Evolutionary conservation across 495 filamentous ascomycete species (phyloP).

Genomic region (Daldinia loculata): DNA sequence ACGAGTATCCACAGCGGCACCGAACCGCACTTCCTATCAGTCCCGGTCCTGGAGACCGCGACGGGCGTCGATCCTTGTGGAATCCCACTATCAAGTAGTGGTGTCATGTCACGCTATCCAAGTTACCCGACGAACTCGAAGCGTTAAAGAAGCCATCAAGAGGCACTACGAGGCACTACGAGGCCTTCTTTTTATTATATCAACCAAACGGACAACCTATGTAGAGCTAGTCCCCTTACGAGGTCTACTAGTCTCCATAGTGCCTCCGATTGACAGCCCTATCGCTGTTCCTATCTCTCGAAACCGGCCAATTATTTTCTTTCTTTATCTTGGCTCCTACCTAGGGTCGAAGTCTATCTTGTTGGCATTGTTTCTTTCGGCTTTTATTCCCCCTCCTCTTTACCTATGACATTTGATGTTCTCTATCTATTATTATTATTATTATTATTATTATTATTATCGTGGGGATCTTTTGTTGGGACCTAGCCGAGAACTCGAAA

Average conservation of each 20-base stretch:
- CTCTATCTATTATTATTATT: not conserved
- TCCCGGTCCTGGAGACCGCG: slow-evolving; percentile 34
- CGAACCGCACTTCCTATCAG: slow-evolving; percentile 12
- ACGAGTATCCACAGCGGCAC: slow-evolving; percentile 31
- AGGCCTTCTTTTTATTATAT: slow-evolving; percentile 12
- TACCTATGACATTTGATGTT: slow-evolving; percentile 18
- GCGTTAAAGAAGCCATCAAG: slow-evolving; percentile 16
- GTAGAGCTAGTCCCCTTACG: slow-evolving; percentile 23
- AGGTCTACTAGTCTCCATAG: slow-evolving; percentile 32
- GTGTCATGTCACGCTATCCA: slow-evolving; percentile 46
- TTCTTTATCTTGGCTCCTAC: slow-evolving; percentile 27
- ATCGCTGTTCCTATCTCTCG: slow-evolving; percentile 32
- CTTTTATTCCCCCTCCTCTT: slow-evolving; percentile 20
- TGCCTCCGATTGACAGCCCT: slow-evolving; percentile 40
- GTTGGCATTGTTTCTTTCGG: slow-evolving; percentile 21
- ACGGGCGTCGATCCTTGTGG: slow-evolving; percentile 40
- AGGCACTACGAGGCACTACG: not conserved
- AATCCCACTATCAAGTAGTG: slow-evolving; percentile 33
- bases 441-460: not conserved
- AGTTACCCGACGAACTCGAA: slow-evolving; percentile 16
- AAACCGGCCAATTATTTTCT: slow-evolving; percentile 19
- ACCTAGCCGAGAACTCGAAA: slow-evolving; percentile 25
- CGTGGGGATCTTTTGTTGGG: slow-evolving; percentile 23
- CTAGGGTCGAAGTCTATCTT: slow-evolving; percentile 25
- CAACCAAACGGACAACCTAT: slow-evolving; percentile 14